Conservation (phyloP, 148 eudicot genomes). For the Rhododendron henanense region DNA sequence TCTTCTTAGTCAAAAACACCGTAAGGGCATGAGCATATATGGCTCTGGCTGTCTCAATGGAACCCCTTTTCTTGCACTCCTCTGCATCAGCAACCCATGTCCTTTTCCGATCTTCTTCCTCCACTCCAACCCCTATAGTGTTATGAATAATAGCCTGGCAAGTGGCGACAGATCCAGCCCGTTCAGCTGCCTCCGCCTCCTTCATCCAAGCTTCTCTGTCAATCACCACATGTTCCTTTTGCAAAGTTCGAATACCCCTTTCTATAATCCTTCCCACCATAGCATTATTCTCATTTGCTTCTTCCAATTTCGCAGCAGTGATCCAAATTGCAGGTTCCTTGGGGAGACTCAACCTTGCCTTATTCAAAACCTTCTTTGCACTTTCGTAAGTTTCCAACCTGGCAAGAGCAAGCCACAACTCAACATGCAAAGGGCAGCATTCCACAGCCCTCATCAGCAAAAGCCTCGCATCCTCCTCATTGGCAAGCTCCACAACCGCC, state of each 20-base stretch:
- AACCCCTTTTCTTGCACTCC: constrained; percentile 95
- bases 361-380: constrained; percentile 86
- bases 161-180: constrained; percentile 81
- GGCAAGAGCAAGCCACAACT: constrained; percentile 92
- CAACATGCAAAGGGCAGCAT: constrained; percentile 90
- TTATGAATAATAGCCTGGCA: constrained; percentile 78
- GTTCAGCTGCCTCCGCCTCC: constrained; percentile 90
- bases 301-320: constrained; percentile 93
- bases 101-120: constrained; percentile 93
- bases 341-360: constrained; percentile 74
- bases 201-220: constrained; percentile 96
- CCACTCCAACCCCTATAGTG: constrained; percentile 80
- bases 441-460: constrained; percentile 88
- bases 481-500: constrained; percentile 90
- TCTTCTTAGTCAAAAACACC: constrained; percentile 83
- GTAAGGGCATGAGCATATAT: constrained; percentile 82
- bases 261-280: constrained; percentile 89
- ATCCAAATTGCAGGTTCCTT: constrained; percentile 97
- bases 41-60: constrained; percentile 90
- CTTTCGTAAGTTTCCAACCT: constrained; percentile 87
- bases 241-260: constrained; percentile 83
- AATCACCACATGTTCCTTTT: constrained; percentile 72
- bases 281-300: constrained; percentile 72
- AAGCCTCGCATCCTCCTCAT: constrained; percentile 81
- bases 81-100: constrained; percentile 99